Conservation (phyloP, 2,329 filamentous ascomycete species). For the Biscogniauxia marginata region DNA sequence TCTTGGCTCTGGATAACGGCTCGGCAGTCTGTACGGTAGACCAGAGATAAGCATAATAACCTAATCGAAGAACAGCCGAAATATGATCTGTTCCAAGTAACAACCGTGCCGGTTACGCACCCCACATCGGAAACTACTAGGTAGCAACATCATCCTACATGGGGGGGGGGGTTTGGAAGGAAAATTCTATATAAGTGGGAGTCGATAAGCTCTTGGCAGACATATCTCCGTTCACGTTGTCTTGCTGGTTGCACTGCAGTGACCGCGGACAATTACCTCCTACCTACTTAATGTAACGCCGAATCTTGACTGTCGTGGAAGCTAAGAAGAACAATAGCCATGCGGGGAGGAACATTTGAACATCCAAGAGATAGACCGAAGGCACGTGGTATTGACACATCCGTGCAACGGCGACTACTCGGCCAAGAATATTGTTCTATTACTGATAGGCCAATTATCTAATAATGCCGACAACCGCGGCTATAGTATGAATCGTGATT, state of each 20-base stretch:
- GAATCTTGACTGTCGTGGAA: neutral
- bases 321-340: neutral
- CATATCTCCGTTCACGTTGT: neutral
- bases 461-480: too few relatives aligned
- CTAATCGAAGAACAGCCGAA: neutral
- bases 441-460: too few relatives aligned
- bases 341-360: neutral
- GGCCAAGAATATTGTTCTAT: neutral
- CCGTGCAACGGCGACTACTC: neutral
- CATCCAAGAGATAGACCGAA: neutral
- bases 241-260: neutral
- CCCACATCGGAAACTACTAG: neutral
- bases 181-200: neutral
- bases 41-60: neutral
- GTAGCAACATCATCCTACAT: neutral
- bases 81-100: neutral
- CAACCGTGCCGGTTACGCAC: neutral
- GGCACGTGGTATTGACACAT: neutral
- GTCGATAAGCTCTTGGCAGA: neutral
- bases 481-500: too few relatives aligned
- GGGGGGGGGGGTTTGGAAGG: neutral
- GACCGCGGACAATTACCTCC: neutral
- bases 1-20: neutral
- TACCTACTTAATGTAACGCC: neutral
- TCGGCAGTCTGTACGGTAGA: neutral